Conservation (phyloP, 2,329 filamentous ascomycete genomes). For the Pseudogymnoascus sp. region DNA sequence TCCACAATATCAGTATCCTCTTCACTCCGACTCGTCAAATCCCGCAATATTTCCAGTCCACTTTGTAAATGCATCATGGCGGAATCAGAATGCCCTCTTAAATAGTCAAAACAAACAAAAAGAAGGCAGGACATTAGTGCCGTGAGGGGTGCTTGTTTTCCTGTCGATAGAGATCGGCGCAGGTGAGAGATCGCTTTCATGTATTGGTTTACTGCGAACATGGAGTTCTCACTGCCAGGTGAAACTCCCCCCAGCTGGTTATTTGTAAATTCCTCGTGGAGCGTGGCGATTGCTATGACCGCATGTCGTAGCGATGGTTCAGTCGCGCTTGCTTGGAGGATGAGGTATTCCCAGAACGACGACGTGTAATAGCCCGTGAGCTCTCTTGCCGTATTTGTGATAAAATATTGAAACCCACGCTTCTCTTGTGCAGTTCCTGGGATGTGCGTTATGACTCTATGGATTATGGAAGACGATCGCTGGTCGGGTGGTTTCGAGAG, state of each 20-base stretch:
- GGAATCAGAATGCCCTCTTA: slow-evolving; percentile 23
- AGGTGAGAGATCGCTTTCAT: slow-evolving; percentile 25
- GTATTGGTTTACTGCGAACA: slow-evolving; percentile 26
- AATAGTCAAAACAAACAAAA: slow-evolving; percentile 26
- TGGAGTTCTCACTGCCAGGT: background rate
- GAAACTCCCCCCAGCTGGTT: slow-evolving; percentile 13
- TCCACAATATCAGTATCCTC: slow-evolving; percentile 19
- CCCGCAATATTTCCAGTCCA: slow-evolving; percentile 21
- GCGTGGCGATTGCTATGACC: slow-evolving; percentile 24
- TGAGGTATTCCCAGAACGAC: slow-evolving; percentile 24
- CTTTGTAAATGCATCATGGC: slow-evolving; percentile 26
- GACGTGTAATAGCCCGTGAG: slow-evolving; percentile 23
- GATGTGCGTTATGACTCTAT: slow-evolving; percentile 7
- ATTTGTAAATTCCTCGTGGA: slow-evolving; percentile 24
- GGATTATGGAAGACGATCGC: background rate
- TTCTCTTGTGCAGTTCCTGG: slow-evolving; percentile 23
- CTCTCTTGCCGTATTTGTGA: slow-evolving; percentile 21
- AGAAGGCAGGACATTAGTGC: slow-evolving; percentile 26
- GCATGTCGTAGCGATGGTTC: slow-evolving; percentile 25
- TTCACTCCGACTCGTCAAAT: slow-evolving; percentile 11
- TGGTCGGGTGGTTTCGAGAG: slow-evolving; percentile 10
- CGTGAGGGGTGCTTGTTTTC: slow-evolving; percentile 21
- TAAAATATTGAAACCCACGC: slow-evolving; percentile 24
- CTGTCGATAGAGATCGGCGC: slow-evolving; percentile 19
- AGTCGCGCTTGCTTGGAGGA: slow-evolving; percentile 22